Conservation (phyloP, 2,329 filamentous ascomycete species). For the Sclerotiophoma versabilis region DNA sequence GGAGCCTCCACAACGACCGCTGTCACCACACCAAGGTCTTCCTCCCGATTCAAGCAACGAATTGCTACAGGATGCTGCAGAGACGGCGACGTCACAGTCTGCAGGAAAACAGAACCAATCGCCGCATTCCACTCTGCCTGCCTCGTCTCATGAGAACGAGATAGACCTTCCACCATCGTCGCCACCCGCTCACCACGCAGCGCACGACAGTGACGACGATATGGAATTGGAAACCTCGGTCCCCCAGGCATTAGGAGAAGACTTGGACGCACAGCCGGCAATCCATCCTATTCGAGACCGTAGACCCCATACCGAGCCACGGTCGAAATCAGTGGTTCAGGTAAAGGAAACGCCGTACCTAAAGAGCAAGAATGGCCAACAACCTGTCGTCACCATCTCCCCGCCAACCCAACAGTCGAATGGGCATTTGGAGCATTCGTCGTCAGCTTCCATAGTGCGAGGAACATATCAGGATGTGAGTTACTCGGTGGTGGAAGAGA, state of each 20-base stretch:
- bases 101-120: not conserved
- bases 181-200: conserved; percentile 14
- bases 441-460: conserved; percentile 35
- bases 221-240: conserved; percentile 40
- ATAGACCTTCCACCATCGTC: conserved; percentile 25
- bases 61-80: not conserved
- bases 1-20: conserved; percentile 25
- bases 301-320: not conserved
- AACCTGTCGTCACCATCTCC: not conserved
- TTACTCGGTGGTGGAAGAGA: conserved; percentile 8
- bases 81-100: not conserved
- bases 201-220: conserved; percentile 32
- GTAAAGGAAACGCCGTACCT: conserved; percentile 42
- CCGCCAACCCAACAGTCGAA: conserved; percentile 21
- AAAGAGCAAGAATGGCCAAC: conserved; percentile 24
- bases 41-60: conserved; percentile 44
- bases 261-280: conserved; percentile 5
- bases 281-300: not conserved
- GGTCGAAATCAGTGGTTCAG: conserved; percentile 25
- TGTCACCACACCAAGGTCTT: conserved; percentile 16
- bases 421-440: conserved; percentile 23
- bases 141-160: conserved; percentile 22
- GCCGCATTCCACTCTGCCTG: not conserved
- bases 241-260: conserved; percentile 40
- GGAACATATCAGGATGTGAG: conserved; percentile 31